Evolutionary conservation across 805 yeast genomes (phyloP), one percentile per base, ranked within the genome.

Genomic region (Cyberlindnera subsufficiens): DNA sequence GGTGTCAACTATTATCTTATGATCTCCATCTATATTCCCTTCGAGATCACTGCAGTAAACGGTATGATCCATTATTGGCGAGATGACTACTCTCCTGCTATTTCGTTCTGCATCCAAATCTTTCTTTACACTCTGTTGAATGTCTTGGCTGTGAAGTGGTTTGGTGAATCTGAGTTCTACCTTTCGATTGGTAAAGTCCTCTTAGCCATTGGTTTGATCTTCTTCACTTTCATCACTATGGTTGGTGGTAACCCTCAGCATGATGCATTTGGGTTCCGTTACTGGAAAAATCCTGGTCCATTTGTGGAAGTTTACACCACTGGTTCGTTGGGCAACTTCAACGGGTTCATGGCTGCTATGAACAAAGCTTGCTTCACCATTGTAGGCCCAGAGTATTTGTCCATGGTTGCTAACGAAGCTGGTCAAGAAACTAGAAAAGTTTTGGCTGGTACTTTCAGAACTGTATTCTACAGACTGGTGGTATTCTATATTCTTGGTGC

Each of bases 371-470:
- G 82, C 32, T 86, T 84, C 59, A 82, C 90, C 18, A 77, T 83
- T 51, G 84, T 83, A 6, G 96, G 95, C 2, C 91, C 95, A 3
- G 96, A 87, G 61, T 83, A 83, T 53, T 76, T 87, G 31, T 74
- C 89, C 3, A 80, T 84, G 82, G 77, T 85, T 25, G 91, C 95
- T 8, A 84, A 90, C 38, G 96, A 87, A 61, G 74, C 82, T 15
- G 79, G 86, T n/a, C 68, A 72, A 40, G 72, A 79, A 55, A 90
- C 95, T 10, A 72, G 93, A 43, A 75, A 74, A 44, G 77, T 77
- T 8, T 64, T 87, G 59, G 86, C 90, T 8, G 71, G 69, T 29
- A 93, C 95, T 0, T 85, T 80, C 65, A 80, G 75, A 52, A 79
- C 81, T 42, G 87, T 86, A 19, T 77, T 85, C 46, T 70, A 69